Evolutionary conservation across 2,329 filamentous ascomycete species (phyloP), one percentile per base, ranked within the genome.

Genomic region (Grosmannia clavigera): DNA sequence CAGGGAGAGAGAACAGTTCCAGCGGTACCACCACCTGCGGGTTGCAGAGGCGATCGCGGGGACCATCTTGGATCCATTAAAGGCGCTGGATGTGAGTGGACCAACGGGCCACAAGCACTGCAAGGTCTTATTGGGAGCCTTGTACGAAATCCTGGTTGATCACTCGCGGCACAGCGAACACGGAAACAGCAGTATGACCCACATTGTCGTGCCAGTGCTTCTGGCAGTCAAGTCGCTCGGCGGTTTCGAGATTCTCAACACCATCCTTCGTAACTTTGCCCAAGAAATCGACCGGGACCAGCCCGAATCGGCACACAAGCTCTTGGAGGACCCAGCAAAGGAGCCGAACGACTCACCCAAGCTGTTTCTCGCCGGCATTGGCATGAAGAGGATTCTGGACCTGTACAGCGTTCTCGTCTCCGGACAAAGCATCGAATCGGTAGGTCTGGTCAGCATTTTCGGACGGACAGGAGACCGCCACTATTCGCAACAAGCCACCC

Each of bases 221-320:
- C 81, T 92, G 60, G 88, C 90, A 0, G 96, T 99, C 75, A 92
- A 92, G 70, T 85, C 90, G 62, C 81, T 84, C 55, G 85, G 84
- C 48, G 92, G 94, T 0, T 79, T 99, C 61, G 80, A 84, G 10
- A 79, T 84, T 5, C 75, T 97, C 62, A 90, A 89, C 66, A 75
- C 80, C 0, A 85, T 95, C 68, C 79, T 95, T 11, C 76, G 82
- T 50, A 38, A 27, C 22, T 94, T 95, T 66, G 79, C 83, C 58
- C 73, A 78, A 9, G 81, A 85, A 62, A 74, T 81, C 59, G 73
- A 71, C 65, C 69, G 71, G 51, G 70, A 73, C n/a, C 27, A 57
- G 10, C 43, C 43, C 10, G 43, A 22, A 22, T 27, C 43, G 19
- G 43, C 16, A 16, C 56, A 51, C 29, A 19, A 27, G 29, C 9